Evolutionary conservation across 2,329 filamentous ascomycete species (phyloP), one percentile per base, ranked within the genome.

Genomic region (Fusarium mangiferae): DNA sequence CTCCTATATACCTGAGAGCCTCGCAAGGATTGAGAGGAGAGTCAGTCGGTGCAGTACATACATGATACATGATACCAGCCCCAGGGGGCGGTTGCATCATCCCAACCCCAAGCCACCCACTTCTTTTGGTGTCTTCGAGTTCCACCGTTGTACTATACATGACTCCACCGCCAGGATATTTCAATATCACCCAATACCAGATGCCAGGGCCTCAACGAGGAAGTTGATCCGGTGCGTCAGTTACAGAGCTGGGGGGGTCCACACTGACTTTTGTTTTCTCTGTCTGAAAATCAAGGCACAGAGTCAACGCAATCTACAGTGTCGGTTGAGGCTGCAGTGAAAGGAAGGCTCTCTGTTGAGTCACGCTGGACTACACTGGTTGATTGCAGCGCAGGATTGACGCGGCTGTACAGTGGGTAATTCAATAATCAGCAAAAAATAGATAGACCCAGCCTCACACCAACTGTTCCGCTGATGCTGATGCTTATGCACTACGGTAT

Each of bases 31-130:
- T 49, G 66, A 49, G 46, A 70, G 30, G 55, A 36, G 35, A 45
- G 66, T 67, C 55, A 42, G 42, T 57, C 52, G 44, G 39, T 65
- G 41, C 51, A 24, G 62, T 36, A 52, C 62, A 61, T 66, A 64
- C 58, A 61, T 60, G 28, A 26, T 44, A 28, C 68, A 71, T 71
- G 68, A 72, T 63, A 68, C 57, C 62, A 72, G 69, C 68, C 70
- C 70, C 71, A 58, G 72, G 71, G 71, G 71, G 71, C 71, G 71
- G 71, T 74, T 74, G 71, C 71, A 74, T 74, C 71, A 74, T 72
- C 71, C 71, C 58, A 74, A 74, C 62, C 58, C 64, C 68, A 70
- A 71, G 55, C 67, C 68, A 70, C 68, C 66, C 68, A 70, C 68
- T 70, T 60, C 46, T 63, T 70, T 45, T 54, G 46, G 51, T 55